phyloP scores from a whole-genome alignment of 176 grass and related monocot species.

The Poa annua region DNA sequence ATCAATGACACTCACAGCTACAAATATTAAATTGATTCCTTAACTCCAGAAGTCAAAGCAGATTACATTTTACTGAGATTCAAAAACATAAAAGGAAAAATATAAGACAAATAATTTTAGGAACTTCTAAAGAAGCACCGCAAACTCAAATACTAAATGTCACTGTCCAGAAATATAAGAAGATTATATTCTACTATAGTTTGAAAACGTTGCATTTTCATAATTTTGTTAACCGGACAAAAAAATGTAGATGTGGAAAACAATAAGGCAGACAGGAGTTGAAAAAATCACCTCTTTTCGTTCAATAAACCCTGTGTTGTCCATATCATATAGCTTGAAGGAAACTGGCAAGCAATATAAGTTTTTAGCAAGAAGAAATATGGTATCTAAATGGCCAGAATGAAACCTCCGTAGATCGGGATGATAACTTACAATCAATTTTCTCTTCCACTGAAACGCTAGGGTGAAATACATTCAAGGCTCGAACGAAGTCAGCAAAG shows the following conservation, averaged over 20 bases:
- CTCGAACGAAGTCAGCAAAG: slow-evolving; percentile 84
- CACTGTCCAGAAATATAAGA: neutral
- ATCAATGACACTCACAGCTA: neutral
- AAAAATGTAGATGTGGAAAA: neutral
- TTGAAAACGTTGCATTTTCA: neutral
- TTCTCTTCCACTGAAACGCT: slow-evolving; percentile 79
- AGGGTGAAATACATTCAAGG: slow-evolving; percentile 86
- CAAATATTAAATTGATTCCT: neutral
- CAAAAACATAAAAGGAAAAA: neutral
- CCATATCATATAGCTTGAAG: slow-evolving; percentile 93
- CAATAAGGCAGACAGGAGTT: neutral
- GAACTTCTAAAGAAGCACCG: neutral
- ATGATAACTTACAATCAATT: slow-evolving; percentile 73
- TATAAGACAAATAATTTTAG: neutral
- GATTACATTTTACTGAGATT: neutral
- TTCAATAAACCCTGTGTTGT: slow-evolving; percentile 83
- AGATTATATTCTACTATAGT: neutral
- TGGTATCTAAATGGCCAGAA: slow-evolving; percentile 2
- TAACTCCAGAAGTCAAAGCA: neutral
- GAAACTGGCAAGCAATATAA: slow-evolving; percentile 54
- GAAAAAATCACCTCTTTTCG: slow-evolving; percentile 68
- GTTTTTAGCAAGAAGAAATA: slow-evolving; percentile 31
- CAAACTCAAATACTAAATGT: neutral
- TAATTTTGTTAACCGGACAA: neutral
- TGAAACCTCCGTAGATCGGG: neutral